phyloP scores from a whole-genome alignment of 1,139 yeast species.

The Pichia sp. region DNA sequence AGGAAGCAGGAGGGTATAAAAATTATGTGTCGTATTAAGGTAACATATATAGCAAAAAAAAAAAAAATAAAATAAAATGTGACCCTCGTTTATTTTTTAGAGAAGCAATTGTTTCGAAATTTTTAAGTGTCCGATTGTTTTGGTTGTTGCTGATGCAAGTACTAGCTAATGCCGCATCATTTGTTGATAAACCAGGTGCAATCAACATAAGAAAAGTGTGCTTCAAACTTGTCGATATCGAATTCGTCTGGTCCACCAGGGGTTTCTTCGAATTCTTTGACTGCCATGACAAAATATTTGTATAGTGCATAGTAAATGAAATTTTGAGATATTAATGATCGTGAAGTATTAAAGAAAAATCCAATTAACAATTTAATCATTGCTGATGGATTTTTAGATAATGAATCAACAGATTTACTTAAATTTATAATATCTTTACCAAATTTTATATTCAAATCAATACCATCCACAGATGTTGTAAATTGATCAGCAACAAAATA shows the following conservation, averaged over 20 bases:
- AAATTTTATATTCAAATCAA: too few relatives aligned
- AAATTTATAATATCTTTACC: constrained; percentile 1
- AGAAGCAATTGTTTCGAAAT: too few relatives aligned
- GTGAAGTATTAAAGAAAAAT: constrained; percentile 27
- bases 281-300: constrained; percentile 24
- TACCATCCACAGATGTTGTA: not conserved
- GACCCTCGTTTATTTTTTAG: too few relatives aligned
- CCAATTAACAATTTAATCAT: constrained; percentile 23
- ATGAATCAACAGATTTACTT: constrained; percentile 6
- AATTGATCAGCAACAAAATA: constrained; percentile 12
- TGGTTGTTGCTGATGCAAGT: too few relatives aligned
- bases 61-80: too few relatives aligned
- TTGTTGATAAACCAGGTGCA: constrained; percentile 23
- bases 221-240: constrained; percentile 17
- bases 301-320: constrained; percentile 25
- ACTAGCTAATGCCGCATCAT: not conserved
- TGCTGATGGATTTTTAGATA: constrained; percentile 15
- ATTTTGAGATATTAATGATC: constrained; percentile 23
- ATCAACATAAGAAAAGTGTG: constrained; percentile 20
- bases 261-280: constrained; percentile 19
- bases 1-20: too few relatives aligned
- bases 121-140: too few relatives aligned
- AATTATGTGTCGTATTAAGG: too few relatives aligned
- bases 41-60: too few relatives aligned
- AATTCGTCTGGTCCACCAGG: constrained; percentile 16